A percentile compares a stretch with the other conserved stretches of the same genome.
Evolutionary conservation across 345 rosid species (phyloP).

Genomic region (Conringia planisiliqua): DNA sequence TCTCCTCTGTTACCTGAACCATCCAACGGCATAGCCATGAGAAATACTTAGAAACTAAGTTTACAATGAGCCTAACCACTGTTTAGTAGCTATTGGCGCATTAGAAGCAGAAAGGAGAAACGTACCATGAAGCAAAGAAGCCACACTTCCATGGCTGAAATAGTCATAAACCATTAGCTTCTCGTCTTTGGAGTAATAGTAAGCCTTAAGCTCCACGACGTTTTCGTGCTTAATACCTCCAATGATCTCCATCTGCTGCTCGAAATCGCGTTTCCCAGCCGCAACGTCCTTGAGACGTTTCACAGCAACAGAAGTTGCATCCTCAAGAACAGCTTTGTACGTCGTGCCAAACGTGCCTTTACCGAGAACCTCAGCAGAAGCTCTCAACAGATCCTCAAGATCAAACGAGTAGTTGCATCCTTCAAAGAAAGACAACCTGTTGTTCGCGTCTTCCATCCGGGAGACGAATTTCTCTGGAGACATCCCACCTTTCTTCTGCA

Average conservation of each 20-base stretch:
- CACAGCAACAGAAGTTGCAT: constrained; percentile 70
- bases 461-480: constrained; percentile 80
- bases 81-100: background rate
- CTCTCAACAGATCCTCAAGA: constrained; percentile 94
- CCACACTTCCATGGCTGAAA: constrained; percentile 65
- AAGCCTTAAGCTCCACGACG: constrained; percentile 87
- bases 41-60: too few relatives aligned
- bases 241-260: constrained; percentile 94
- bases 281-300: constrained; percentile 93
- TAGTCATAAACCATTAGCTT: constrained; percentile 90
- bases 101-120: background rate
- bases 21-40: background rate
- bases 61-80: background rate
- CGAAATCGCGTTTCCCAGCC: constrained; percentile 80
- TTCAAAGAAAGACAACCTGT: constrained; percentile 82
- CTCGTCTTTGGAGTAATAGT: constrained; percentile 92
- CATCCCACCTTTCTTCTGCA: constrained; percentile 69
- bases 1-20: constrained; percentile 58
- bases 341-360: constrained; percentile 94
- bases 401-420: constrained; percentile 89
- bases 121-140: constrained; percentile 79
- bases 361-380: constrained; percentile 97
- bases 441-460: constrained; percentile 74
- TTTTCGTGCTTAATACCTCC: constrained; percentile 80
- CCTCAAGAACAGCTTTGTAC: constrained; percentile 61